These are phyloP conservation scores for Hansenula lynferdii DNA, from an alignment of 1,139 yeast genomes.

Conservation along the genomic window DNA sequence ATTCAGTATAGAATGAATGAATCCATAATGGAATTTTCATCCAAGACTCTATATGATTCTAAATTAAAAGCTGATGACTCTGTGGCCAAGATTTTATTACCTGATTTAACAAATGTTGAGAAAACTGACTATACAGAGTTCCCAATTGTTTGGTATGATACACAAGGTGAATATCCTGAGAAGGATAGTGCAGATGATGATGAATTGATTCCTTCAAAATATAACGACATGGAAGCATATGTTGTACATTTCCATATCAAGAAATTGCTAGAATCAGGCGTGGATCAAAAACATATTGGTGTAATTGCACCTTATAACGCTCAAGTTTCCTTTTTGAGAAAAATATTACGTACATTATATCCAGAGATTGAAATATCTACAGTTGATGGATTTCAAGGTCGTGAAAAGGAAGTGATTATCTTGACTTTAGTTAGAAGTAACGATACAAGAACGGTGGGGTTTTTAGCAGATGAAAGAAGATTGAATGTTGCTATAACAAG, in stretches of 20 bases:
- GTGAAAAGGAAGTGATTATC: conserved; percentile 83
- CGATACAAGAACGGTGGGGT: conserved; percentile 62
- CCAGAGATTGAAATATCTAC: conserved; percentile 72
- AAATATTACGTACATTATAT: conserved; percentile 23
- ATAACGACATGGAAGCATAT: conserved; percentile 67
- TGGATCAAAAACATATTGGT: conserved; percentile 56
- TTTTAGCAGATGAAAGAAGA: conserved; percentile 64
- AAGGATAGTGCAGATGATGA: conserved; percentile 31
- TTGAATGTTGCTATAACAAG: conserved; percentile 91
- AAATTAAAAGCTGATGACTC: conserved; percentile 57
- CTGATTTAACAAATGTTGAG: conserved; percentile 53
- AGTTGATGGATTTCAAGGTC: conserved; percentile 90
- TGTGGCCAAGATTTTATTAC: conserved; percentile 48
- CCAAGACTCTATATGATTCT: conserved; percentile 58
- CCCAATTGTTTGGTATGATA: conserved; percentile 77
- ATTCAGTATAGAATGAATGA: conserved; percentile 87
- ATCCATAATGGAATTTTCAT: conserved; percentile 75
- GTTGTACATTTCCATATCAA: conserved; percentile 55
- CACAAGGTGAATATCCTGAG: conserved; percentile 79
- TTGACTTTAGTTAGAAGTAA: conserved; percentile 82
- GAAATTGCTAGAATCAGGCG: conserved; percentile 43
- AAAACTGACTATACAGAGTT: conserved; percentile 37
- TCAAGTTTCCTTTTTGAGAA: conserved; percentile 64
- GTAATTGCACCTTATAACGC: conserved; percentile 88
- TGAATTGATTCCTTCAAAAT: conserved; percentile 44